These are phyloP conservation scores for Nelumbo lutea DNA, from an alignment of 164 flowering plant genomes.

Conservation along the genomic window DNA sequence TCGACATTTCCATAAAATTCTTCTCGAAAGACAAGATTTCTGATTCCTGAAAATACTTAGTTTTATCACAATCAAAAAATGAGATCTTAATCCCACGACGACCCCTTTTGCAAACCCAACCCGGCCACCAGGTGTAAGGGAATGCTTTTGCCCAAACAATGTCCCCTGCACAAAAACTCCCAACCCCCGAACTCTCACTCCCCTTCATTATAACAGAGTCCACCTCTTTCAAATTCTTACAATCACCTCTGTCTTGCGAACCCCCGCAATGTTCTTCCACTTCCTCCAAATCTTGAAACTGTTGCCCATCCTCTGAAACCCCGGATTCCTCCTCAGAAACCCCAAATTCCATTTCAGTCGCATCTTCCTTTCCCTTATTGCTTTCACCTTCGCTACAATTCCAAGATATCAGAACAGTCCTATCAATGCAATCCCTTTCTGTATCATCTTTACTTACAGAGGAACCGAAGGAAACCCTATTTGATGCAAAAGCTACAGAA, in stretches of 20 bases:
- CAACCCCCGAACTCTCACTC: background rate
- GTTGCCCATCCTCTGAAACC: too few species aligned
- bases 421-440: background rate
- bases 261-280: too few species aligned
- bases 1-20: background rate
- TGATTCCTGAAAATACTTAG: conserved; percentile 3
- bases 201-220: background rate
- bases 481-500: background rate
- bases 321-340: background rate
- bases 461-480: too few species aligned
- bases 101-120: conserved; percentile 9
- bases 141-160: conserved; percentile 27
- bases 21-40: conserved; percentile 14
- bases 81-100: conserved; percentile 7
- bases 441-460: background rate
- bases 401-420: too few species aligned
- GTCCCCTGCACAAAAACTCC: conserved; percentile 14
- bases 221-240: background rate
- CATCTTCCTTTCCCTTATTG: background rate
- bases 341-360: background rate
- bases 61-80: conserved; percentile 1
- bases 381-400: too few species aligned
- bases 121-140: conserved; percentile 28
- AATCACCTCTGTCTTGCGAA: too few species aligned
- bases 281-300: too few species aligned